Percentiles rank a stretch among this genome's conserved stretches.
Conservation (phyloP, 1,139 yeast genomes). For the Geotrichum australiense region DNA sequence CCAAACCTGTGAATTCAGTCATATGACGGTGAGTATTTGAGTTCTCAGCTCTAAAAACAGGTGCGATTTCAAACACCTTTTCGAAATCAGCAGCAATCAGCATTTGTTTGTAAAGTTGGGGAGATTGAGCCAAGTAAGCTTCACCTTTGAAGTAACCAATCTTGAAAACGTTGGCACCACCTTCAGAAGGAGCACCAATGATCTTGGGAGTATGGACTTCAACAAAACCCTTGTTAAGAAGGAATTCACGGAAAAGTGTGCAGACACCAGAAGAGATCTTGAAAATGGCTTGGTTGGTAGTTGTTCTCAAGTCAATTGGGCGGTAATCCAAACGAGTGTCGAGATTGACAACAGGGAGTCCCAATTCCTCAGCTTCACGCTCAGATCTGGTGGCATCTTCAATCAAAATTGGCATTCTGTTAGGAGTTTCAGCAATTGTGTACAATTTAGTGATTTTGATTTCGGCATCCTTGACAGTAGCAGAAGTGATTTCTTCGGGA, state of each 20-base stretch:
- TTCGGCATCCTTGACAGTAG: conserved; percentile 89
- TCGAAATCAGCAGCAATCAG: conserved; percentile 97
- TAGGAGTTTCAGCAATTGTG: conserved; percentile 82
- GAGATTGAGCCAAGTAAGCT: conserved; percentile 95
- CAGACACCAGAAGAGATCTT: conserved; percentile 88
- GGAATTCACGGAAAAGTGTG: conserved; percentile 80
- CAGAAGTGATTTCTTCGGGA: conserved; percentile 80
- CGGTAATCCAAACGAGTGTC: conserved; percentile 94
- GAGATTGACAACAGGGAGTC: conserved; percentile 87
- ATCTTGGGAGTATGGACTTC: conserved; percentile 96
- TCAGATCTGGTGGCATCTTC: conserved; percentile 97
- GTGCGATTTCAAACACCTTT: conserved; percentile 90
- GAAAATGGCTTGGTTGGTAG: conserved; percentile 96
- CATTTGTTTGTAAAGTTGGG: conserved; percentile 97
- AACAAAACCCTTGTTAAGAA: conserved; percentile 58
- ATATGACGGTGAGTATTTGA: conserved; percentile 98
- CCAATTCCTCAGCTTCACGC: conserved; percentile 86
- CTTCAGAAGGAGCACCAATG: conserved; percentile 93
- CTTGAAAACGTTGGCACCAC: conserved; percentile 95
- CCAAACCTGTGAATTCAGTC: conserved; percentile 98
- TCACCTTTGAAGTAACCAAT: conserved; percentile 85
- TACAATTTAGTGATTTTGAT: conserved; percentile 65
- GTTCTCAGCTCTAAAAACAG: conserved; percentile 98
- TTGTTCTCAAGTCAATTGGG: conserved; percentile 93
- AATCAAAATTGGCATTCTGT: conserved; percentile 83